A percentile compares a stretch with the other conserved stretches of the same genome.
These are phyloP conservation scores for Aplosporella prunicola DNA, from an alignment of 2,329 filamentous ascomycete species.

Conservation along the genomic window DNA sequence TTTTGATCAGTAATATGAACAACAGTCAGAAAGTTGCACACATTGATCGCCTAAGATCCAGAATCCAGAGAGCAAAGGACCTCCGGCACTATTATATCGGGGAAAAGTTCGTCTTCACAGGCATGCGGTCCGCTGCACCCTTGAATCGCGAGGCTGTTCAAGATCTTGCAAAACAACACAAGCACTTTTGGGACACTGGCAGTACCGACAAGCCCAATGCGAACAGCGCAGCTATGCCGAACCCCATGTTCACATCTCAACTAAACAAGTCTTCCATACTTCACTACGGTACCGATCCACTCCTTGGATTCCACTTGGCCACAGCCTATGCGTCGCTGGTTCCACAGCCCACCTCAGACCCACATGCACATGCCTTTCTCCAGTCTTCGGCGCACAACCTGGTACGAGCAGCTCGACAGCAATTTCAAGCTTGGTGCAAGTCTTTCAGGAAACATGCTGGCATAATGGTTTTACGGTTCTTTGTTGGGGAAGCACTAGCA, in stretches of 20 bases:
- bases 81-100: not conserved
- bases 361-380: too few relatives aligned
- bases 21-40: too few relatives aligned
- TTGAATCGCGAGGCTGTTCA: constrained; percentile 6
- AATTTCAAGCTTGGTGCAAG: constrained; percentile 40
- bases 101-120: not conserved
- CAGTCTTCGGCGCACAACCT: not conserved
- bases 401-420: constrained; percentile 30
- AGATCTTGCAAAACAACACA: constrained; percentile 13
- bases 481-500: constrained; percentile 40
- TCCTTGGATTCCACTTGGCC: constrained; percentile 50
- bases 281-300: constrained; percentile 43
- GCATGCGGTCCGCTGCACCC: constrained; percentile 22
- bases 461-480: constrained; percentile 37
- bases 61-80: not conserved
- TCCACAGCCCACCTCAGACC: not conserved
- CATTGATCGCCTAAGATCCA: not conserved
- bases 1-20: not conserved
- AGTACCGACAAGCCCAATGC: constrained; percentile 13
- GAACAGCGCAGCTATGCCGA: constrained; percentile 16
- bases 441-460: constrained; percentile 29
- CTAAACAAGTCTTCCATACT: constrained; percentile 29
- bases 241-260: constrained; percentile 39
- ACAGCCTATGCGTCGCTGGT: constrained; percentile 10
- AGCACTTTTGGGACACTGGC: constrained; percentile 24